Evolutionary conservation across 2,329 filamentous ascomycete genomes (phyloP), one percentile per base, ranked within the genome.

Genomic region (Polytolypa hystricis): DNA sequence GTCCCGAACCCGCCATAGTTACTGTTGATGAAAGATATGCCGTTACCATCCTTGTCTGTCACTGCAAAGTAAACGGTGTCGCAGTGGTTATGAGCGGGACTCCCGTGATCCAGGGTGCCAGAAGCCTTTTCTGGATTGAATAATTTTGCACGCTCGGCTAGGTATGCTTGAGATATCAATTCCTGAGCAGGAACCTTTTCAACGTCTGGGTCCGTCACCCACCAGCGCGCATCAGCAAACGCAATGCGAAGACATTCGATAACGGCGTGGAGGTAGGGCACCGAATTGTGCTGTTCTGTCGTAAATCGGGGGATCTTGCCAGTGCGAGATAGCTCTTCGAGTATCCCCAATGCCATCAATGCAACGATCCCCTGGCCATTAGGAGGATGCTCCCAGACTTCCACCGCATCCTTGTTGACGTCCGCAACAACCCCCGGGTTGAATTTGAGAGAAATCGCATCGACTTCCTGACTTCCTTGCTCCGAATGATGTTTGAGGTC

Each of bases 361-460:
- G 91, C 91, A 2, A 96, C 84, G 45, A 96, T 87, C 2, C 91
- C 91, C 61, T 96, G 91, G 0, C 91, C 87, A 51, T 96, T 96
- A 6, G 91, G 91, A 23, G 89, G 87, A 55, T 96, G 89, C 54
- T 98, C 91, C 89, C 89, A 96, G 1, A 98, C 66, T 53, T 93
- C 79, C 28, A 95, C 71, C 7, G 59, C 65, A 26, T 60, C 44
- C 6, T 55, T 56, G 26, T 70, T 67, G 0, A 56, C 61, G 35
- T 69, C 60, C 2, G 56, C 65, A 15, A 77, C 65, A 12, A 67
- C 66, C 49, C 85, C 81, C 6, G 81, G 80, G 0, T 66, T 71
- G 59, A 87, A 89, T 42, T 79, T 77, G 33, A 95, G 69, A 0
- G 82, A 87, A 47, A 96, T 91, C 11, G 91, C 77, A 17, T 89